Evolutionary conservation across 2,329 filamentous ascomycete species (phyloP), one percentile per base, ranked within the genome.

Genomic region (Raffaelea arxii): DNA sequence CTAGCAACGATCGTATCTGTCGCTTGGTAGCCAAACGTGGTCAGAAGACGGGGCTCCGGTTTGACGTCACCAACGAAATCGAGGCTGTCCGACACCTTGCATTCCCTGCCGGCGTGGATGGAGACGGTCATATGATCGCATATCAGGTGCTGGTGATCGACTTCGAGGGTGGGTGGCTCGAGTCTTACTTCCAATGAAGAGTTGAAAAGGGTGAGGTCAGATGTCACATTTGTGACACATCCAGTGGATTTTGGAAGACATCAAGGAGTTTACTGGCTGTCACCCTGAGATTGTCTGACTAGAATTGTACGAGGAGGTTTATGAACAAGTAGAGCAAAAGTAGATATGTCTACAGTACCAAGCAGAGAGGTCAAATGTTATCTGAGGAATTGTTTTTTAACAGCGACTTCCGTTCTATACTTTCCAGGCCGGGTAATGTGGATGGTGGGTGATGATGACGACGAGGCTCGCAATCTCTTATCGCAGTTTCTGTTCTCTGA

Each of bases 11-110:
- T 11, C 35, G 32, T n/a, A 25, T 16, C 6, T 25, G 24, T 21
- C 25, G 37, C 24, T 22, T 42, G 4, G 44, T 42, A 7, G 30
- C 38, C 21, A 46, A 46, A 7, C 44, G 44, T 5, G 44, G 44
- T 30, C 44, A 37, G 12, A 22, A 16, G n/a, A 37, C 44, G 16
- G 38, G 44, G 6, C 12, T 46, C 6, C 22, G 22, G 4, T 46
- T 46, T 27, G 44, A 39, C 10, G 23, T 46, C 10, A 46, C 38
- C 2, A 46, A 41, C 38, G 21, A 37, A 7, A 46, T 46, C 27
- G 44, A 46, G 39, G 44, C 38, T 1, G 44, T 42, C 6, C 44
- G 44, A 27, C 25, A 23, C 21, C 21, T 21, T 11, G 19, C 19
- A 30, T 30, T 9, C 16, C 9, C 9, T 9, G 27, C 9, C 27